Conservation (phyloP, 176 grass and related monocot species). For the Puccinellia tenuiflora region DNA sequence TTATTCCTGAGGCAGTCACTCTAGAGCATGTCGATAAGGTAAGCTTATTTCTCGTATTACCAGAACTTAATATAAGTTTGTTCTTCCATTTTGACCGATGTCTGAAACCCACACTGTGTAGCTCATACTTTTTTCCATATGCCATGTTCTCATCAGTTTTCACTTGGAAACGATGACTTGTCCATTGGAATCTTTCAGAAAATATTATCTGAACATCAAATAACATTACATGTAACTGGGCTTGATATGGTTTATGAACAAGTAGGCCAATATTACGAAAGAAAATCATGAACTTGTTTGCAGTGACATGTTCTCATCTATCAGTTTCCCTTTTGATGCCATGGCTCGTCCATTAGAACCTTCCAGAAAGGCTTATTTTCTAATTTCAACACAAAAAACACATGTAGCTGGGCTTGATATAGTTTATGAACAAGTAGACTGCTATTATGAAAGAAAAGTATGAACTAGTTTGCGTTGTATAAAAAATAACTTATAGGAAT, state of each 20-base stretch:
- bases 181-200: neutral
- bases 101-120: neutral
- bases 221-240: neutral
- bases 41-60: slow-evolving; percentile 3
- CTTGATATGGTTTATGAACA: neutral
- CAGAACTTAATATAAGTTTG: neutral
- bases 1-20: slow-evolving; percentile 66
- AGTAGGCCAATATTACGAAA: neutral
- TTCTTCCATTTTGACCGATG: neutral
- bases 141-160: neutral
- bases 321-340: neutral
- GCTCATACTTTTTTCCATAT: neutral
- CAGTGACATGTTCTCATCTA: neutral
- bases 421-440: neutral
- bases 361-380: neutral
- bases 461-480: neutral
- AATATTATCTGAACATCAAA: neutral
- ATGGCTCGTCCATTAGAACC: neutral
- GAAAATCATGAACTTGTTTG: neutral
- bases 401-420: neutral
- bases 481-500: neutral
- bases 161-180: neutral
- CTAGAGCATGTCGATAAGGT: slow-evolving; percentile 95
- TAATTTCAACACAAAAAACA: neutral
- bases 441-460: neutral